These are phyloP conservation scores for Myxozyma vanderwaltii DNA, from an alignment of 805 yeast genomes.

Conservation along the genomic window DNA sequence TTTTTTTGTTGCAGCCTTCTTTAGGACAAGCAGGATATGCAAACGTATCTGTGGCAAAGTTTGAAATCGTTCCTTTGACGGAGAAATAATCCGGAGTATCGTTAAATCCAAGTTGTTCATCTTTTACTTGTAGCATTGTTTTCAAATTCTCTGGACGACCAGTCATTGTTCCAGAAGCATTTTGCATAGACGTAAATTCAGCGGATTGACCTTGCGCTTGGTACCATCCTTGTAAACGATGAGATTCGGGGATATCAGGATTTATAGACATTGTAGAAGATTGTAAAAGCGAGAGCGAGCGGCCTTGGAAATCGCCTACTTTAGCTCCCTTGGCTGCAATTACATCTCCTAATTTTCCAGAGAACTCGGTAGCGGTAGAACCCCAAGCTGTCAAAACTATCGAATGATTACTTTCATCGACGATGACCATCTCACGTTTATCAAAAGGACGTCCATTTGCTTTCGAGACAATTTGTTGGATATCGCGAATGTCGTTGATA, in stretches of 20 bases:
- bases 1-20: constrained; percentile 81
- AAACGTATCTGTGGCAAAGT: constrained; percentile 71
- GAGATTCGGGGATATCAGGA: constrained; percentile 90
- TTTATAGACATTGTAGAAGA: constrained; percentile 73
- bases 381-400: constrained; percentile 89
- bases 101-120: constrained; percentile 65
- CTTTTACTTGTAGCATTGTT: constrained; percentile 64
- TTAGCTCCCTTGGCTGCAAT: constrained; percentile 89
- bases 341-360: constrained; percentile 67
- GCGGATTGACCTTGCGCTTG: constrained; percentile 73
- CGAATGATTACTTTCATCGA: constrained; percentile 78
- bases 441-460: constrained; percentile 88
- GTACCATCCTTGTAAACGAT: constrained; percentile 90
- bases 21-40: constrained; percentile 87
- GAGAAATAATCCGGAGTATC: constrained; percentile 81
- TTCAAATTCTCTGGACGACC: constrained; percentile 58
- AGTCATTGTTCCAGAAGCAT: constrained; percentile 47
- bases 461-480: constrained; percentile 78
- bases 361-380: constrained; percentile 76
- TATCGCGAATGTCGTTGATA: constrained; percentile 72
- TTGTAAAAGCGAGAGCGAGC: constrained; percentile 76
- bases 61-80: constrained; percentile 72
- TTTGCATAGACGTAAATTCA: constrained; percentile 56
- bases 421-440: constrained; percentile 84
- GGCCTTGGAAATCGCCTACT: constrained; percentile 85